Conservation (phyloP, 2,329 filamentous ascomycete genomes). For the Penicillium sp. region DNA sequence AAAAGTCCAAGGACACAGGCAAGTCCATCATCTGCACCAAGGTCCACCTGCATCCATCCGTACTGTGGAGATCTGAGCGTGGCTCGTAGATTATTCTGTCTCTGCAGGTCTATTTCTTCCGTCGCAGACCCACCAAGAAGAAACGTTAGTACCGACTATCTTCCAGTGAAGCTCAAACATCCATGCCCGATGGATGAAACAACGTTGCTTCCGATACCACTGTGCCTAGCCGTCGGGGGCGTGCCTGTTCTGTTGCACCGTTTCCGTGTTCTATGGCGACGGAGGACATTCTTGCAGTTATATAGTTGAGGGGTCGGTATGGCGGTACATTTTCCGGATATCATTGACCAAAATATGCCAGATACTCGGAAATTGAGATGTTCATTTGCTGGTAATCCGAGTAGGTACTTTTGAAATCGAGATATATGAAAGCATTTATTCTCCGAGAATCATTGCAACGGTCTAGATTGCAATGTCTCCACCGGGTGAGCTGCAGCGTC, state of each 20-base stretch:
- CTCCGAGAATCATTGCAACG: constrained; percentile 9
- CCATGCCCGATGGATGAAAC: constrained; percentile 19
- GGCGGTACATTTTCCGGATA: too few species aligned
- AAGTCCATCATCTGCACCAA: not conserved
- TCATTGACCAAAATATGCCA: too few species aligned
- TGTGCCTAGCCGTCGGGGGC: constrained; percentile 19
- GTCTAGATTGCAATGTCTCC: constrained; percentile 14
- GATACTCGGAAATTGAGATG: constrained; percentile 6
- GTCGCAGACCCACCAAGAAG: not conserved
- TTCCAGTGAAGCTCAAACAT: constrained; percentile 1
- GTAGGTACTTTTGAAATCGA: not conserved
- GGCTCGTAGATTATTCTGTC: constrained; percentile 3
- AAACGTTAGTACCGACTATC: too few species aligned
- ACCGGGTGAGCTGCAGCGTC: constrained; percentile 10
- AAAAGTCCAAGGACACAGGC: not conserved
- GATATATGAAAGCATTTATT: constrained; percentile 3
- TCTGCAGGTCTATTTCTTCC: not conserved
- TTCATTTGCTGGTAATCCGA: not conserved
- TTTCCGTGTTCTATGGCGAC: constrained; percentile 11
- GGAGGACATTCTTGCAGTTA: not conserved
- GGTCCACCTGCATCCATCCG: constrained; percentile 6
- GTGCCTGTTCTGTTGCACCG: constrained; percentile 18
- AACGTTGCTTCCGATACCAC: constrained; percentile 14
- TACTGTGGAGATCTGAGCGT: constrained; percentile 2
- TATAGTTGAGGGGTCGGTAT: too few species aligned